Evolutionary conservation across 2,329 filamentous ascomycete species (phyloP).

Genomic region (Alternaria gansuensis): DNA sequence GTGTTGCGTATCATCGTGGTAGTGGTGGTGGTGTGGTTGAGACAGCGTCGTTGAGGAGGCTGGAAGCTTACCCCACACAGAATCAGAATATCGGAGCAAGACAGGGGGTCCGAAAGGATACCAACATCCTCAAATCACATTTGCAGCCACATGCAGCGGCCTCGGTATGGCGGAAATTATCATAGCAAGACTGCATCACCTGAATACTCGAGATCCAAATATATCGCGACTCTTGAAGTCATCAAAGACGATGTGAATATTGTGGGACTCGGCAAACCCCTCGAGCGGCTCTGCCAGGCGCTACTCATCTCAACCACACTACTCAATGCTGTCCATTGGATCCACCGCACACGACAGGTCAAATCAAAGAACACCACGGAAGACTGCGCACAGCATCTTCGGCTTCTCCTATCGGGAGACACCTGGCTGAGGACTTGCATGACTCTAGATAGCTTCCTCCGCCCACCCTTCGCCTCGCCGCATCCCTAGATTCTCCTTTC

Average conservation of each 20-base stretch:
- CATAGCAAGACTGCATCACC: neutral
- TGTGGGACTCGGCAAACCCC: constrained; percentile 10
- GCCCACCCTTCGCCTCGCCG: constrained; percentile 4
- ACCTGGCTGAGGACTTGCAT: constrained; percentile 12
- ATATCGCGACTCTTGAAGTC: neutral
- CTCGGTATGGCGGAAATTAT: neutral
- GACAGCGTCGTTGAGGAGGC: constrained; percentile 10
- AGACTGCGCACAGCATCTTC: constrained; percentile 5
- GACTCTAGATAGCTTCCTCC: constrained; percentile 17
- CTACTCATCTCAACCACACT: constrained; percentile 16
- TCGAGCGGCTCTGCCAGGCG: constrained; percentile 1
- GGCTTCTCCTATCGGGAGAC: neutral
- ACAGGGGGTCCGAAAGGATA: constrained; percentile 9
- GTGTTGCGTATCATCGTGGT: constrained; percentile 9
- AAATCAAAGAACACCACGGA: neutral
- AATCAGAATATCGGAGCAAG: constrained; percentile 9
- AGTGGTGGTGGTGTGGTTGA: constrained; percentile 17
- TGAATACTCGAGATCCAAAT: neutral
- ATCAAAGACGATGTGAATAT: neutral
- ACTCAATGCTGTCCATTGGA: constrained; percentile 9
- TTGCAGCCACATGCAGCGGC: constrained; percentile 5
- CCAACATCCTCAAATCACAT: constrained; percentile 10
- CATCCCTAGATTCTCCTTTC: neutral
- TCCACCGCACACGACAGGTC: constrained; percentile 13
- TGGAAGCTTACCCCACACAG: constrained; percentile 22